phyloP scores from a whole-genome alignment of 2,329 filamentous ascomycete species.

The Ophiocordyceps camponoti-floridani region DNA sequence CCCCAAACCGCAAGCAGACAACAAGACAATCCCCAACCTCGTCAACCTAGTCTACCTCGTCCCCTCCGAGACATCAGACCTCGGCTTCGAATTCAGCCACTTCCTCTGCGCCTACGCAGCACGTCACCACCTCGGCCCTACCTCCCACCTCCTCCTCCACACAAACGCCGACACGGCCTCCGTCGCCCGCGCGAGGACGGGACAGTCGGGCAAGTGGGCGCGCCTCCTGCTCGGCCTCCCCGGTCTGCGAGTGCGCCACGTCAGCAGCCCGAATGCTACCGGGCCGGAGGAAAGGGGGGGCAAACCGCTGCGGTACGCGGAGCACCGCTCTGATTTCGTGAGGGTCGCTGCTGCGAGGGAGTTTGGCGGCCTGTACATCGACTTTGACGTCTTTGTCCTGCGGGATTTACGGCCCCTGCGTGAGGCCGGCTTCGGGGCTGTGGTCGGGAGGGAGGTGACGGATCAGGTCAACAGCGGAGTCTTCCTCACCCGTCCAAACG shows the following conservation, averaged over 20 bases:
- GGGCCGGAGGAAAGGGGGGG: background rate
- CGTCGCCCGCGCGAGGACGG: background rate
- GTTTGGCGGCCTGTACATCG: slow-evolving; percentile 7
- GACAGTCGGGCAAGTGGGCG: slow-evolving; percentile 7
- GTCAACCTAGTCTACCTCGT: slow-evolving; percentile 9
- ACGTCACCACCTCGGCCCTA: slow-evolving; percentile 6
- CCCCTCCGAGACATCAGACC: slow-evolving; percentile 3
- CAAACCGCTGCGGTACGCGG: background rate
- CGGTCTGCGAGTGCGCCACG: background rate
- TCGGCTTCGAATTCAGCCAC: slow-evolving; percentile 9
- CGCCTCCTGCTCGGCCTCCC: slow-evolving; percentile 7
- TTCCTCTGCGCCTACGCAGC: slow-evolving; percentile 9
- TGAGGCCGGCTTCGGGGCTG: slow-evolving; percentile 4
- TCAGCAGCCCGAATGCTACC: slow-evolving; percentile 1
- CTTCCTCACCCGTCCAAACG: slow-evolving; percentile 7
- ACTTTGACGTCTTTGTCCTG: slow-evolving; percentile 7
- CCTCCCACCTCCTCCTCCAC: slow-evolving; percentile 9
- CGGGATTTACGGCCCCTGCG: slow-evolving; percentile 5
- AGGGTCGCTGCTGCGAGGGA: slow-evolving; percentile 5
- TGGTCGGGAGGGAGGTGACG: slow-evolving; percentile 5
- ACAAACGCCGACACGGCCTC: slow-evolving; percentile 5
- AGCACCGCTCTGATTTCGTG: slow-evolving; percentile 9
- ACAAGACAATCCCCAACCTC: slow-evolving; percentile 7
- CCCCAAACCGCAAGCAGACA: too few relatives aligned
- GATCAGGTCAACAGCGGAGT: slow-evolving; percentile 7